Evolutionary conservation across 495 filamentous ascomycete genomes (phyloP).

Genomic region (Xylaria cubensis): DNA sequence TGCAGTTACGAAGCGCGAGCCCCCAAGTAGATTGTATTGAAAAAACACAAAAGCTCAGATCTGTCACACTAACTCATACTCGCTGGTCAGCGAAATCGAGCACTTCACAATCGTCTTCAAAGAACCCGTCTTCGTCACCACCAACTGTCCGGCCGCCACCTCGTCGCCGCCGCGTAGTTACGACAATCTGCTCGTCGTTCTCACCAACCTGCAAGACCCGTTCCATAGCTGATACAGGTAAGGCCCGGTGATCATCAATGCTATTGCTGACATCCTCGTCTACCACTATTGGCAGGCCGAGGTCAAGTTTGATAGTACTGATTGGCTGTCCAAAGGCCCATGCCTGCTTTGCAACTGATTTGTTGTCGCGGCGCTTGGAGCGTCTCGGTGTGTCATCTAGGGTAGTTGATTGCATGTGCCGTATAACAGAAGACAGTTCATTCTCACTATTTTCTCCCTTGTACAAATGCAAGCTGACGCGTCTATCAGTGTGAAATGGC

Average conservation of each 20-base stretch:
- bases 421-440: slow-evolving; percentile 38
- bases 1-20: slow-evolving; percentile 32
- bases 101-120: slow-evolving; percentile 93
- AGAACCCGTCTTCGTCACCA: slow-evolving; percentile 80
- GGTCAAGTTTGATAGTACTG: slow-evolving; percentile 65
- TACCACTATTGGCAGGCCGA: slow-evolving; percentile 54
- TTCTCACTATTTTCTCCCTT: slow-evolving; percentile 31
- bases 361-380: slow-evolving; percentile 30
- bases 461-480: slow-evolving; percentile 74
- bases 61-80: slow-evolving; percentile 58
- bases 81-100: slow-evolving; percentile 88
- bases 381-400: slow-evolving; percentile 37
- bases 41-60: slow-evolving; percentile 27
- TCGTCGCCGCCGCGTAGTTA: slow-evolving; percentile 76
- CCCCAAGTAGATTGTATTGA: slow-evolving; percentile 28
- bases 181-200: slow-evolving; percentile 74
- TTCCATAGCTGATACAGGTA: slow-evolving; percentile 64
- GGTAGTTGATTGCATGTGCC: slow-evolving; percentile 38
- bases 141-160: slow-evolving; percentile 53
- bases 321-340: slow-evolving; percentile 80
- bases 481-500: slow-evolving; percentile 86
- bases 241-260: slow-evolving; percentile 55
- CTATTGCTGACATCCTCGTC: slow-evolving; percentile 64
- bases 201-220: slow-evolving; percentile 67
- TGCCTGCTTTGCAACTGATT: slow-evolving; percentile 31